phyloP scores from a whole-genome alignment of 2,329 filamentous ascomycete genomes.

The Aspergillus brunneoviolaceus region DNA sequence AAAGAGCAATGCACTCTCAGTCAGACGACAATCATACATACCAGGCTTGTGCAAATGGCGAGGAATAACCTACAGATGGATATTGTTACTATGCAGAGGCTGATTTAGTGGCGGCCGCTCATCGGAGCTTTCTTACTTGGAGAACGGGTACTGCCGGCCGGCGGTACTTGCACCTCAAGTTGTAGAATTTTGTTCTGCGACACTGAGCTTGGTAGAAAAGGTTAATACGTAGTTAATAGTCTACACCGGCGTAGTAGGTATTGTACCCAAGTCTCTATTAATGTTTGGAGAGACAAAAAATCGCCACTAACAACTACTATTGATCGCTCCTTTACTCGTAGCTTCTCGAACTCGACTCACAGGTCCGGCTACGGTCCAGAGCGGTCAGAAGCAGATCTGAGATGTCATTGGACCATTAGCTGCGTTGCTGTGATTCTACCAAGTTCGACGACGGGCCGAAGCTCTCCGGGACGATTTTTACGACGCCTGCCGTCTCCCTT shows the following conservation, averaged over 20 bases:
- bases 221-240: too few relatives aligned
- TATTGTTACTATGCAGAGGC: not conserved
- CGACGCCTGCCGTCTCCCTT: constrained; percentile 25
- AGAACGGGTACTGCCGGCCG: not conserved
- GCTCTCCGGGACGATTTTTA: constrained; percentile 37
- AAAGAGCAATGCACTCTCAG: too few relatives aligned
- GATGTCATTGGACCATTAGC: constrained; percentile 18
- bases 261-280: not conserved
- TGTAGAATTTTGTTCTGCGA: not conserved
- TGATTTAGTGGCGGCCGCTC: not conserved
- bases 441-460: constrained; percentile 40
- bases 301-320: not conserved
- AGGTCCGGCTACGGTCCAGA: not conserved
- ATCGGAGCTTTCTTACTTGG: not conserved
- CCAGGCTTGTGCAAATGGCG: not conserved
- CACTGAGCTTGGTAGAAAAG: not conserved
- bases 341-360: not conserved
- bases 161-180: not conserved
- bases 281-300: not conserved
- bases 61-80: too few relatives aligned
- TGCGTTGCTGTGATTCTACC: constrained; percentile 34
- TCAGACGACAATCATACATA: too few relatives aligned
- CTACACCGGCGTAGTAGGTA: too few relatives aligned
- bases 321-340: not conserved
- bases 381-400: constrained; percentile 18